These are phyloP conservation scores for Epichloe coenophiala DNA, from an alignment of 2,329 filamentous ascomycete species.

Conservation along the genomic window DNA sequence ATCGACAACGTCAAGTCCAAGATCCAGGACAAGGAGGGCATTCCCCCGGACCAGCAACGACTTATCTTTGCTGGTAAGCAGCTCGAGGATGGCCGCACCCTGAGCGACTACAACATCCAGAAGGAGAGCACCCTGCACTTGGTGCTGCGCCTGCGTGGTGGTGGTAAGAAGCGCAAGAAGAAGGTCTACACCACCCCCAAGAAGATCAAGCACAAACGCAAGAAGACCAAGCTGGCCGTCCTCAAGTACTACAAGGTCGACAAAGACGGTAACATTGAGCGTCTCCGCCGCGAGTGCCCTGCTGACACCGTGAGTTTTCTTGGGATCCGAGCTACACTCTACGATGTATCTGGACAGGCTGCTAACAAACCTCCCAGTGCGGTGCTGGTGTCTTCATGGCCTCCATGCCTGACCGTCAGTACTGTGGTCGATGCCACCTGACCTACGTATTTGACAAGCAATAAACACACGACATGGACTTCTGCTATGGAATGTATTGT, in stretches of 20 bases:
- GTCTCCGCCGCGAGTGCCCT: constrained; percentile 95
- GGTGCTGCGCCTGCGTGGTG: constrained; percentile 95
- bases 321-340: neutral
- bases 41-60: constrained; percentile 97
- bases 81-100: constrained; percentile 97
- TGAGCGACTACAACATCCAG: constrained; percentile 99
- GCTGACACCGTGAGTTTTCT: constrained; percentile 59
- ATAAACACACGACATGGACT: constrained; percentile 25
- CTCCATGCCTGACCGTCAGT: constrained; percentile 98
- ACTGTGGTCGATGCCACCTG: constrained; percentile 68
- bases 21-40: constrained; percentile 97
- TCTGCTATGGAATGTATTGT: constrained; percentile 18
- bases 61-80: constrained; percentile 99
- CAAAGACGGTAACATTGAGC: constrained; percentile 99
- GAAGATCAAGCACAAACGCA: constrained; percentile 99
- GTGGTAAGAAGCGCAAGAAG: constrained; percentile 99
- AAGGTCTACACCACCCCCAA: constrained; percentile 99
- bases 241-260: constrained; percentile 99
- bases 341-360: neutral
- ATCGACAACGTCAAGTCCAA: constrained; percentile 99
- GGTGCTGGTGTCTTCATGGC: constrained; percentile 99
- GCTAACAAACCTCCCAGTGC: constrained; percentile 45
- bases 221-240: constrained; percentile 99
- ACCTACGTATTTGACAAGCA: constrained; percentile 63
- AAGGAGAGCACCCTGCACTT: constrained; percentile 99